Evolutionary conservation across 768 basidiomycete genomes (phyloP).

Genomic region (Suillus brevipes): DNA sequence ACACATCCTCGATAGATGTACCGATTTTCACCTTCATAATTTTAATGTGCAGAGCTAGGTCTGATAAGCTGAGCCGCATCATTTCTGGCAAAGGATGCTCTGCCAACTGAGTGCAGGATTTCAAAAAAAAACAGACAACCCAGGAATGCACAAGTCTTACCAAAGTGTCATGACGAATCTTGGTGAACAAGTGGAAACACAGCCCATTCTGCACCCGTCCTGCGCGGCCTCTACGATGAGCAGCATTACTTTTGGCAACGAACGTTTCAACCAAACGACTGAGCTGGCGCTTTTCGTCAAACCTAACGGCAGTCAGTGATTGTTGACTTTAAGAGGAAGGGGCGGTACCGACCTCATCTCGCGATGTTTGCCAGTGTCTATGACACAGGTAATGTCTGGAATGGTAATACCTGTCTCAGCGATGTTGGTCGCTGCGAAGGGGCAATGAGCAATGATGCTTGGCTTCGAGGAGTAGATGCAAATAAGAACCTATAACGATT

Average conservation of each 20-base stretch:
- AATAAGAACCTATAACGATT: constrained; percentile 84
- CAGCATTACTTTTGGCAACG: constrained; percentile 88
- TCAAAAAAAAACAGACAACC: constrained; percentile 5
- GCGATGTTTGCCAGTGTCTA: constrained; percentile 90
- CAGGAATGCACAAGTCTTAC: constrained; percentile 33
- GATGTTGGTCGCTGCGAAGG: constrained; percentile 74
- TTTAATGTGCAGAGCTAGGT: constrained; percentile 88
- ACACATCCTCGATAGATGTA: constrained; percentile 83
- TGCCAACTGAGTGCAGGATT: constrained; percentile 56
- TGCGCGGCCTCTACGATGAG: constrained; percentile 86
- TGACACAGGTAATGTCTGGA: constrained; percentile 95
- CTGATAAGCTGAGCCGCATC: constrained; percentile 88
- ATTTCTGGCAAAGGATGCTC: constrained; percentile 95
- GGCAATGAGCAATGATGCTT: constrained; percentile 1
- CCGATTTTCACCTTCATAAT: constrained; percentile 91
- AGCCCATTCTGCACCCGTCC: constrained; percentile 88
- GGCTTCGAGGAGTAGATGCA: constrained; percentile 13
- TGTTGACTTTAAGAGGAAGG: constrained; percentile 1
- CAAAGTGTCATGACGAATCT: constrained; percentile 77
- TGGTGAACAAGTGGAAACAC: constrained; percentile 96
- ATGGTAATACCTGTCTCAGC: constrained; percentile 99
- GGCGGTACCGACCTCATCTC: constrained; percentile 72
- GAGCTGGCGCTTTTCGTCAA: constrained; percentile 96
- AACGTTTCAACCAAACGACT: constrained; percentile 91
- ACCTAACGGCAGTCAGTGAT: constrained; percentile 44